Conservation (phyloP, 306 rosid species). For the Gleditsia sinensis region DNA sequence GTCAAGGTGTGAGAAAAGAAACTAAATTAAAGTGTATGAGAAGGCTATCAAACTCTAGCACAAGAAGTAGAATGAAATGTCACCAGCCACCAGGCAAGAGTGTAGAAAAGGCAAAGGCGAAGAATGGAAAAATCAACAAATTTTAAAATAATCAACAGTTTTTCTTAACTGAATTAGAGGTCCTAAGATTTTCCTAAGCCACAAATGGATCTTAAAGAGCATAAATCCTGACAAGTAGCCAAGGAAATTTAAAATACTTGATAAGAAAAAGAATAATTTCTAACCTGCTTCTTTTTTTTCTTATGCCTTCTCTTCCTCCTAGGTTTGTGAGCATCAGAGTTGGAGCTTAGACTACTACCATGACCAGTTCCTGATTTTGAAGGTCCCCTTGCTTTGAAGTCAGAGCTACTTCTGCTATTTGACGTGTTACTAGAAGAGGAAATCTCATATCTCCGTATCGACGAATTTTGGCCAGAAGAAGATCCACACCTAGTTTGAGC, state of each 20-base stretch:
- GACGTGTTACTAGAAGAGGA: constrained; percentile 76
- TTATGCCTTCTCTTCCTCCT: constrained; percentile 92
- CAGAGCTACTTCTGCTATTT: constrained; percentile 65
- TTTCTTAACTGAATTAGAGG: not conserved
- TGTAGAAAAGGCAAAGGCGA: not conserved
- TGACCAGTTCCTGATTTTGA: constrained; percentile 78
- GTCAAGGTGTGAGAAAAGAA: not conserved
- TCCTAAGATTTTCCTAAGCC: not conserved
- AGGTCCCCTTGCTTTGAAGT: constrained; percentile 61
- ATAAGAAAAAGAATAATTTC: not conserved
- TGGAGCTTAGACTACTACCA: constrained; percentile 91
- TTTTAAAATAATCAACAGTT: not conserved
- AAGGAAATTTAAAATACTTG: not conserved
- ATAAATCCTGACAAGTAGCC: not conserved
- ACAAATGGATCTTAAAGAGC: not conserved
- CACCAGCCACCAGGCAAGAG: not conserved
- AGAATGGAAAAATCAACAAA: no score
- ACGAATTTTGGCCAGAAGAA: constrained; percentile 71
- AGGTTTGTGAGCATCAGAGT: constrained; percentile 97
- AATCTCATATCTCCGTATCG: constrained; percentile 47
- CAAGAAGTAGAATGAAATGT: not conserved
- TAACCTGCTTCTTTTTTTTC: constrained; percentile 91
- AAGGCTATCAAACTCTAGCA: not conserved
- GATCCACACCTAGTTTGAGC: constrained; percentile 68
- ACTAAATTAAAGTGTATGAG: not conserved